Base-by-base conservation (phyloP, 73 alveolate genomes). In the Effrenium voratum region DNA sequence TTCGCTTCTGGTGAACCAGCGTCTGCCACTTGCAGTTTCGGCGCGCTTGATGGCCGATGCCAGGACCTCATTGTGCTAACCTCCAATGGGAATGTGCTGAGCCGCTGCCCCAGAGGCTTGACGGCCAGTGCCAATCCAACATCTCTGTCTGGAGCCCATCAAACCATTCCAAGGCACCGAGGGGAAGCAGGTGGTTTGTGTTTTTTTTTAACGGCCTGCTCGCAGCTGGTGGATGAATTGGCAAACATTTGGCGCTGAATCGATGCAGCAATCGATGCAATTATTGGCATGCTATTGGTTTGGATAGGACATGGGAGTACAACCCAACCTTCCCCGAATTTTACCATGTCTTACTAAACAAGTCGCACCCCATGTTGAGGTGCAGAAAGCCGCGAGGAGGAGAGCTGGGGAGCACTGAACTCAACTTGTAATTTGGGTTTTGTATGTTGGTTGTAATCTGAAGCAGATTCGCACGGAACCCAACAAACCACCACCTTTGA, bases 11-110 rank as follows among this genome's bases (percentile, higher is more conserved):
- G 10, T 52, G 10, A 19, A 19, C 19, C 72, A 3, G n/a, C 30
- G 8, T 3, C 19, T 57, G 72, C 2, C 34, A 1, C 34, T 32
- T 6, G 72, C 28, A 6, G 73, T 59, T 28, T 59, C 73, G 3
- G n/a, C n/a, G n/a, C n/a, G 22, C 30, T 52, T 52, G 66, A 13
- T 19, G n/a, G 26, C 0, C 15, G 22, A 5, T 0, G 15, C 5
- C 46, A 87, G 95, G 95, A 87, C 70, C 70, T 87, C 47, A 87
- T 87, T 10, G 95, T 87, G 47, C 85, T 87, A 40, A 87, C 95
- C 47, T 63, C 84, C 95, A 68, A 72, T 30, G 95, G 95, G n/a
- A 68, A 70, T 40, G 81, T 68, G 68, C 45, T 87, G 70, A 87
- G 95, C 36, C 2, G 8, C 30, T 1, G 68, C 47, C 95, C 76